phyloP scores from a whole-genome alignment of 768 basidiomycete genomes.

The Amanita inopinata region DNA sequence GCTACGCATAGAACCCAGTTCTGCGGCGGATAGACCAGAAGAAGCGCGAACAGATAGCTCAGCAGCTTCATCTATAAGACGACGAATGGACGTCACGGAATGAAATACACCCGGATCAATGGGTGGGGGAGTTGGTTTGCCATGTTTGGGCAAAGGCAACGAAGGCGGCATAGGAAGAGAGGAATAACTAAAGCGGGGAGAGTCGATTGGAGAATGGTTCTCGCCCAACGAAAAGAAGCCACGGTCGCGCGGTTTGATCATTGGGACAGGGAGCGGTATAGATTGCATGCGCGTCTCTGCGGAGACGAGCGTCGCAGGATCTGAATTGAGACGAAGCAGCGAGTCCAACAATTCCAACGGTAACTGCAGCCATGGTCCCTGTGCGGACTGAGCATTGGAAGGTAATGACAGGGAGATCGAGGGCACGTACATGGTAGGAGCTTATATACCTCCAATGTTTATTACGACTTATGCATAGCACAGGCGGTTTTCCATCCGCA shows the following conservation, averaged over 20 bases:
- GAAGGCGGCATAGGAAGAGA: slow-evolving; percentile 31
- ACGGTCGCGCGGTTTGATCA: slow-evolving; percentile 34
- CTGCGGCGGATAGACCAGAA: slow-evolving; percentile 70
- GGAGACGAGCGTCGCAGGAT: slow-evolving; percentile 52
- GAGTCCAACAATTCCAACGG: slow-evolving; percentile 82
- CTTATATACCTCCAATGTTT: slow-evolving; percentile 94
- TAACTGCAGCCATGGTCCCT: slow-evolving; percentile 91
- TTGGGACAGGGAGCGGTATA: slow-evolving; percentile 21
- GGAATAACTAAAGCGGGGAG: slow-evolving; percentile 27
- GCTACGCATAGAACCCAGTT: slow-evolving; percentile 54
- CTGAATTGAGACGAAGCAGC: slow-evolving; percentile 66
- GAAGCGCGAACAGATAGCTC: slow-evolving; percentile 83
- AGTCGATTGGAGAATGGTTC: slow-evolving; percentile 33
- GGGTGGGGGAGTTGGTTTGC: slow-evolving; percentile 71
- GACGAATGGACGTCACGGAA: slow-evolving; percentile 62
- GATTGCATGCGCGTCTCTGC: slow-evolving; percentile 33
- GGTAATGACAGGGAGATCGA: background rate
- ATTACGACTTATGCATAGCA: slow-evolving; percentile 83
- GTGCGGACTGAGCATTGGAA: background rate
- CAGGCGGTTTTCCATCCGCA: slow-evolving; percentile 43
- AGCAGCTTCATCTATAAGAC: slow-evolving; percentile 82
- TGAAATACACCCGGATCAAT: slow-evolving; percentile 86
- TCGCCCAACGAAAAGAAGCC: slow-evolving; percentile 33
- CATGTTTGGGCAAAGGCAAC: slow-evolving; percentile 46
- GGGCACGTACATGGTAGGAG: slow-evolving; percentile 69